Percentiles rank a stretch among this genome's conserved stretches.
phyloP scores from a whole-genome alignment of 495 filamentous ascomycete genomes.

The Neurospora terricola region DNA sequence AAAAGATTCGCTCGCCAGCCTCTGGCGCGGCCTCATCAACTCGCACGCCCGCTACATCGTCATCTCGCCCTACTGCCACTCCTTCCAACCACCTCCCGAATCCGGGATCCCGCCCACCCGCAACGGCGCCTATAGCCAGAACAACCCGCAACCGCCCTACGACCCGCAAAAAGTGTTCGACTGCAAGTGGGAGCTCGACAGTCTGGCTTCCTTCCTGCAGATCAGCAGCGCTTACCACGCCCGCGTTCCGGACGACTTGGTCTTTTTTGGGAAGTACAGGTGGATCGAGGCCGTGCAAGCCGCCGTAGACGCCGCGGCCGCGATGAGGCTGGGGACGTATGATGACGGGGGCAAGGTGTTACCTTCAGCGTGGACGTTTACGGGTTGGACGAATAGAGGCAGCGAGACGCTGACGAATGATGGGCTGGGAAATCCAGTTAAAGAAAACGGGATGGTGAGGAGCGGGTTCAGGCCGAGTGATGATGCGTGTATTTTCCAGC shows the following conservation, averaged over 20 bases:
- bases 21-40: slow-evolving; percentile 52
- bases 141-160: slow-evolving; percentile 39
- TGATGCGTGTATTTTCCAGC: slow-evolving; percentile 49
- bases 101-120: slow-evolving; percentile 34
- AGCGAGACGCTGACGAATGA: slow-evolving; percentile 53
- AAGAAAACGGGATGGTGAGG: slow-evolving; percentile 50
- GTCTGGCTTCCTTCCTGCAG: slow-evolving; percentile 51
- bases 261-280: slow-evolving; percentile 49
- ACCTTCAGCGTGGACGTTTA: slow-evolving; percentile 46
- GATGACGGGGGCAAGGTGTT: slow-evolving; percentile 43
- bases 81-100: slow-evolving; percentile 50
- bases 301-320: slow-evolving; percentile 46
- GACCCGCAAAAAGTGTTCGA: slow-evolving; percentile 45
- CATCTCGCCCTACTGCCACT: slow-evolving; percentile 50
- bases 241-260: slow-evolving; percentile 37
- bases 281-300: slow-evolving; percentile 50
- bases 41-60: slow-evolving; percentile 49
- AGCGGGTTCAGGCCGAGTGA: slow-evolving; percentile 55
- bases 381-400: slow-evolving; percentile 43
- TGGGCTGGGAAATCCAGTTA: slow-evolving; percentile 50
- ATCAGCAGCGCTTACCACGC: slow-evolving; percentile 49
- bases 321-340: slow-evolving; percentile 51
- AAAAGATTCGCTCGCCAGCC: slow-evolving; percentile 44
- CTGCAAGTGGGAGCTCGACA: slow-evolving; percentile 58
- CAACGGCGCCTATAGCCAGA: slow-evolving; percentile 40